Evolutionary conservation across 1,284 basidiomycete species (phyloP).

Genomic region (Sporisorium scitamineum): DNA sequence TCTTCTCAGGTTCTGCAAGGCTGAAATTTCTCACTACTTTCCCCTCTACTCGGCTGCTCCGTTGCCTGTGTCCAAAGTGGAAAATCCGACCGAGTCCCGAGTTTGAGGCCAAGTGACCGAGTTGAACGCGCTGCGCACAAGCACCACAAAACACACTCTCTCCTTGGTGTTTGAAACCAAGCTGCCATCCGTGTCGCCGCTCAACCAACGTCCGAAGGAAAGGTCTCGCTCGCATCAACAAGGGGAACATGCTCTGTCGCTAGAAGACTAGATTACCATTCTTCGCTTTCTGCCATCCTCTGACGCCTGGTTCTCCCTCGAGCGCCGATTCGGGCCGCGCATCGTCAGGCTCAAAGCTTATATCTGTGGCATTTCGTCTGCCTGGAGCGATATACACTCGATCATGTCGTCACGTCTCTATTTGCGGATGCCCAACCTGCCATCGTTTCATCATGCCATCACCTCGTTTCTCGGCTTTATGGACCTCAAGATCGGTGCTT

Average conservation of each 20-base stretch:
- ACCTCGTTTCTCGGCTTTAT: constrained; percentile 66
- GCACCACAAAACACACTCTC: background rate
- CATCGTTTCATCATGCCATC: constrained; percentile 57
- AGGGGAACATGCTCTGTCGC: constrained; percentile 2
- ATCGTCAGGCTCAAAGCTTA: too few species aligned
- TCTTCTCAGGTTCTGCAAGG: background rate
- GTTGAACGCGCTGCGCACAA: background rate
- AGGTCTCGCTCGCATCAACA: background rate
- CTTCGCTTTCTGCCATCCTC: background rate
- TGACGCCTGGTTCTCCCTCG: background rate
- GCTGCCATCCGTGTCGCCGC: background rate
- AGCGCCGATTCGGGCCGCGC: background rate
- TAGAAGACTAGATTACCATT: background rate
- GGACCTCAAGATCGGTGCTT: constrained; percentile 67
- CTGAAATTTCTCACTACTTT: background rate
- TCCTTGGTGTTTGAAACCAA: background rate
- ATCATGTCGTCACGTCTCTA: constrained; percentile 62
- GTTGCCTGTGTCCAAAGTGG: background rate
- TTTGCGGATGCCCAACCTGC: constrained; percentile 54
- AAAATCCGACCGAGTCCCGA: background rate
- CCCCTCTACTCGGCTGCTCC: background rate
- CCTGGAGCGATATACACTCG: background rate
- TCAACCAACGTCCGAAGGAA: background rate
- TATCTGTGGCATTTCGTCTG: background rate
- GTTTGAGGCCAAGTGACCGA: background rate